Evolutionary conservation across 208 protist species (phyloP), one percentile per base, ranked within the genome.

Genomic region (Angomonas ambiguus): DNA sequence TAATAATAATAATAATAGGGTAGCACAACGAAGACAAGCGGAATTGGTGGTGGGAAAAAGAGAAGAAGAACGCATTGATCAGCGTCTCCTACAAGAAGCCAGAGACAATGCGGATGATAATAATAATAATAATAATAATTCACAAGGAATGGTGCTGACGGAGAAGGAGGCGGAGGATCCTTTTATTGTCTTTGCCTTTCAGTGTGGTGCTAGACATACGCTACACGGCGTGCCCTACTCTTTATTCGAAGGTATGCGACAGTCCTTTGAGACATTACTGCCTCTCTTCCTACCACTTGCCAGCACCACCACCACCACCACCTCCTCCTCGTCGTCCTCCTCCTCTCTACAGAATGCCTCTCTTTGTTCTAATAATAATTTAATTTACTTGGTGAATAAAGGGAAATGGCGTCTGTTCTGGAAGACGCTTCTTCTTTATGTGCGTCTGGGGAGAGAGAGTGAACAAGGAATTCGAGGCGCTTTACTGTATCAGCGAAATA

Each of bases 311-410:
- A n/a, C n/a, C n/a, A n/a, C n/a, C n/a, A n/a, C n/a, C n/a, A n/a
- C n/a, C n/a, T n/a, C n/a, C n/a, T n/a, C n/a, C n/a, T n/a, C n/a
- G n/a, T n/a, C n/a, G n/a, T n/a, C n/a, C n/a, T n/a, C n/a, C n/a
- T n/a, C n/a, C n/a, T n/a, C n/a, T n/a, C n/a, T n/a, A n/a, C n/a
- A n/a, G n/a, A n/a, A n/a, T n/a, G n/a, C n/a, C n/a, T n/a, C n/a
- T n/a, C n/a, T n/a, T n/a, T n/a, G n/a, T n/a, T n/a, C n/a, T n/a
- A n/a, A n/a, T 72, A 28, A 89, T n/a, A 57, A 76, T 38, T 70
- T 81, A n/a, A 76, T 87, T 61, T 92, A 80, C 76, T 85, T 83
- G 34, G 56, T 87, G 20, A 71, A 45, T 45, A 16, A 45, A 45
- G 16, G 16, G 38, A 16, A 8, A 16, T 45, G 38, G 38, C 11